Evolutionary conservation across 371 early-diverging fungal species (phyloP), one percentile per base, ranked within the genome.

Genomic region (Mortierella sp.): DNA sequence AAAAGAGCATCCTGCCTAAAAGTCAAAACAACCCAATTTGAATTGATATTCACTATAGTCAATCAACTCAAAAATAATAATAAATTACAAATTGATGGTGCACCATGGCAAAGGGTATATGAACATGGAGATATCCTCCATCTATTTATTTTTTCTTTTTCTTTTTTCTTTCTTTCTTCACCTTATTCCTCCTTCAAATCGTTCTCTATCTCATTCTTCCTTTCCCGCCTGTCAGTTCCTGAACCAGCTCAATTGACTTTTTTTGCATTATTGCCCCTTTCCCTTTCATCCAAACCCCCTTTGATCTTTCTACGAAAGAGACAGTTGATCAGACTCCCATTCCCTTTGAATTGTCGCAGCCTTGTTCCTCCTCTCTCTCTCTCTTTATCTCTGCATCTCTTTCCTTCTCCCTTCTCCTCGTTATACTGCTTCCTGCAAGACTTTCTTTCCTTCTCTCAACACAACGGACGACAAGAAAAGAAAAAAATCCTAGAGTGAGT

Each of bases 81-180:
- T 61, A 28, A 37, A 42, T 43, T 22, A 19, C 19, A 55, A 37
- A 7, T 37, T 37, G 37, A 37, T 37, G 37, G 37, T n/a, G 22
- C 6, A 19, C 15, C 10, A 47, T 45, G 35, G 49, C 40, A 67
- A 62, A 66, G 56, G 43, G 66, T 75, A 75, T 75, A 55, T 75
- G 51, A 76, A 40, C 76, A 66, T 70, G 49, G 58, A 12, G 37
- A 37, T 34, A 12, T 42, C 56, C 34, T 26, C 59, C 51, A 28
- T 40, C 34, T 45, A 26, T 42, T 32, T 28, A 51, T 61, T 32
- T 37, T 53, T 12, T 26, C 23, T 49, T 45, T 23, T 26, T 67
- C 58, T 54, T 32, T 12, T 37, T 51, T 34, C 26, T 53, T 8
- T 55, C 29, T 17, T 40, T 8, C n/a, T 32, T 47, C 34, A 34